phyloP scores from a whole-genome alignment of 225 moss, liverwort and hornwort species.

The Bryum argenteum region DNA sequence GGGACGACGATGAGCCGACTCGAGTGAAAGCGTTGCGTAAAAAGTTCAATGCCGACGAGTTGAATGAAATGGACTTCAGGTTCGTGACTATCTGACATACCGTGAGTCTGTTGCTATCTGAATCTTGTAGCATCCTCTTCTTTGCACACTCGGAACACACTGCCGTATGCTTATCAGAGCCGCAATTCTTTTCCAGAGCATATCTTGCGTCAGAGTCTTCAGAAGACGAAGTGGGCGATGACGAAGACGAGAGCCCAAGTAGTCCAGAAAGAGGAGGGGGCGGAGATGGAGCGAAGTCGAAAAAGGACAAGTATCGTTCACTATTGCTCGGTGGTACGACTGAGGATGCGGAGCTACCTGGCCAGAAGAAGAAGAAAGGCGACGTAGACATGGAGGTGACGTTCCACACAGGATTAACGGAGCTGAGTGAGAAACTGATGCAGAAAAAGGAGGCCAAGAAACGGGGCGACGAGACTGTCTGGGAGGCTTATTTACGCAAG shows the following conservation, averaged over 20 bases:
- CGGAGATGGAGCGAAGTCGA: constrained; percentile 38
- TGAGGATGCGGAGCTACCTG: constrained; percentile 37
- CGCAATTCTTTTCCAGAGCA: constrained; percentile 39
- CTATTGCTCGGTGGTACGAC: constrained; percentile 58
- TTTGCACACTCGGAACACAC: not conserved
- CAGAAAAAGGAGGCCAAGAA: constrained; percentile 69
- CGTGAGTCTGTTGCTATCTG: too few relatives aligned
- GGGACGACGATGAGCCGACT: constrained; percentile 98
- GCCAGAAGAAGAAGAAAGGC: constrained; percentile 65
- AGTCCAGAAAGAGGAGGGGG: constrained; percentile 46
- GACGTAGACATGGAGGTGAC: constrained; percentile 95
- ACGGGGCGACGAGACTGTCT: constrained; percentile 79
- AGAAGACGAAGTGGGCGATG: constrained; percentile 42
- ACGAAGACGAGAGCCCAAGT: constrained; percentile 38
- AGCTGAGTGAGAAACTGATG: constrained; percentile 81
- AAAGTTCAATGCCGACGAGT: constrained; percentile 80
- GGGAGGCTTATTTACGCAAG: constrained; percentile 88
- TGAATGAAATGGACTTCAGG: constrained; percentile 96
- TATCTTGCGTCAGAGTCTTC: constrained; percentile 84
- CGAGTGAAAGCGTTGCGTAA: constrained; percentile 83
- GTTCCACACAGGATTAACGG: constrained; percentile 87
- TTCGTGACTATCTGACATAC: constrained; percentile 25
- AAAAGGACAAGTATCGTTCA: constrained; percentile 74
- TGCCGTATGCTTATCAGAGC: constrained; percentile 4
- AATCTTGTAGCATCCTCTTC: not conserved